Evolutionary conservation across 2,329 filamentous ascomycete species (phyloP), one percentile per base, ranked within the genome.

Genomic region (Colletotrichum chlorophyti): DNA sequence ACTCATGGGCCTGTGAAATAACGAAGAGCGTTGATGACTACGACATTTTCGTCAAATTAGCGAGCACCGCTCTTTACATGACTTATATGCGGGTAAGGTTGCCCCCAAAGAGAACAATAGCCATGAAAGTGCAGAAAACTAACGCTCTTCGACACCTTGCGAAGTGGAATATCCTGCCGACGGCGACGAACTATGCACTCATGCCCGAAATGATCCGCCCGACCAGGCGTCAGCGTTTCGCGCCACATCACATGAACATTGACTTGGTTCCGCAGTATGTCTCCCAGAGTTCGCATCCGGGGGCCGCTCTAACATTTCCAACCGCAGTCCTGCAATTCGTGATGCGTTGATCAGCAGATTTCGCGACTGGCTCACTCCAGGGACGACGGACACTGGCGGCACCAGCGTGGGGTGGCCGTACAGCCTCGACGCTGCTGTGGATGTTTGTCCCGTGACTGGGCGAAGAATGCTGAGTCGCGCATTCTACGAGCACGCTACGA

Each of bases 151-250:
- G 2, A 53, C 26, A 6, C 6, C 8, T 6, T 1, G 10, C 15
- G 12, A 3, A 58, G 49, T 58, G 54, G 54, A 58, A 47, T 11
- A 53, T 58, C 5, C 27, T 58, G 5, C 54, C 54, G 1, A 58
- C 54, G 14, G 54, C 54, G 17, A 47, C 48, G 6, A 53, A 58
- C 24, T 58, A 58, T 34, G 23, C 27, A 7, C 41, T 46, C 3
- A 58, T 58, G 54, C 54, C 54, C 1, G 49, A 40, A 14, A 58
- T 58, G 54, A 58, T 58, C 27, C 54, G 54, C 8, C 54, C 54
- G 1, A 58, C 54, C 6, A 52, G 53, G 6, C 32, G 19, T 0
- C 54, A 58, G 5, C 48, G 54, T 1, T 42, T 58, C 23, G 35
- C 53, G 15, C 54, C 54, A 3, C 54, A 58, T 11, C 48, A 49